A percentile compares a stretch with the other conserved stretches of the same genome.
phyloP scores from a whole-genome alignment of 768 basidiomycete species.

The Auriscalpium orientale region DNA sequence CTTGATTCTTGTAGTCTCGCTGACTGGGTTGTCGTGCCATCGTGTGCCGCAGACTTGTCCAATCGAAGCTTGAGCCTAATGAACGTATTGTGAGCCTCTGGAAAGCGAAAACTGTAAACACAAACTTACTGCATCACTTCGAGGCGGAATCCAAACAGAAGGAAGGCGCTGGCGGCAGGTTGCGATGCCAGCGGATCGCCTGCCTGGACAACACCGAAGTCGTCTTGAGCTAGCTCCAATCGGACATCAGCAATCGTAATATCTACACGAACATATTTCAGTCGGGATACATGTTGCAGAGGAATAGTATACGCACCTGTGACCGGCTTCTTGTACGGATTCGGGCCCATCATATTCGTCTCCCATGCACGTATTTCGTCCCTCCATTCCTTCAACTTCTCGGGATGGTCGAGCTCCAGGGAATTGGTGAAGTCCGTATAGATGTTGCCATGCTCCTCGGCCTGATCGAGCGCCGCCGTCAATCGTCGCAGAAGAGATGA shows the following conservation, averaged over 20 bases:
- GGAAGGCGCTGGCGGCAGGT: background rate
- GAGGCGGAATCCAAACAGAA: background rate
- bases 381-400: background rate
- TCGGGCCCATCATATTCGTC: background rate
- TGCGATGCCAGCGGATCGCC: background rate
- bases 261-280: background rate
- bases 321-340: background rate
- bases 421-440: background rate
- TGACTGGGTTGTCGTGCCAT: too few species aligned
- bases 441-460: background rate
- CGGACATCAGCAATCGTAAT: background rate
- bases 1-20: background rate
- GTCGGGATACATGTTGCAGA: background rate
- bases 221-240: background rate
- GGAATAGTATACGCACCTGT: background rate
- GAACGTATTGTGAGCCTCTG: background rate
- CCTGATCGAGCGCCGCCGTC: background rate
- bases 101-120: too few species aligned
- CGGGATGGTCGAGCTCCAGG: background rate
- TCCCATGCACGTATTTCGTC: background rate
- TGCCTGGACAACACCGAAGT: background rate
- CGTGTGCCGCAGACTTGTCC: too few species aligned
- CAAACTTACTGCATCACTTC: background rate
- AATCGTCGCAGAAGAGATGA: background rate
- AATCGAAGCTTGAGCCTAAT: background rate